These are phyloP conservation scores for Plasmodium relictum DNA, from an alignment of 169 alveolate species.

Conservation along the genomic window DNA sequence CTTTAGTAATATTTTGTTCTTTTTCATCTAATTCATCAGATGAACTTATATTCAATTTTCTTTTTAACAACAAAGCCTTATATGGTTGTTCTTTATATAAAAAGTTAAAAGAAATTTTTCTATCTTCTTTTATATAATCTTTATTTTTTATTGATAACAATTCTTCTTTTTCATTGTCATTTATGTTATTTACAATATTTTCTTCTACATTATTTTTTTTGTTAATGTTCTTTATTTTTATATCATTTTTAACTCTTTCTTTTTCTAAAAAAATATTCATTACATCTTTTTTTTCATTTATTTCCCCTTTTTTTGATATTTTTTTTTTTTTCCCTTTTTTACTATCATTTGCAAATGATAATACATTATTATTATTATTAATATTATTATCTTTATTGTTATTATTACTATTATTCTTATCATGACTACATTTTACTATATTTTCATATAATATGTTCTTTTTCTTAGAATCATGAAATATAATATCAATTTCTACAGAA, in stretches of 20 bases:
- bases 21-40: conserved; percentile 11
- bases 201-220: neutral
- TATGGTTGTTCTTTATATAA: conserved; percentile 58
- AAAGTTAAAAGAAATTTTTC: conserved; percentile 20
- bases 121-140: conserved; percentile 39
- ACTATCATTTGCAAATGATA: neutral
- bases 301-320: neutral
- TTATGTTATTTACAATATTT: neutral
- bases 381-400: neutral
- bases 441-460: neutral
- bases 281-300: neutral
- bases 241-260: neutral
- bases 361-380: neutral
- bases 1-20: neutral
- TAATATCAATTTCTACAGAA: conserved; percentile 41
- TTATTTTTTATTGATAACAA: neutral
- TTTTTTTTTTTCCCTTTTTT: neutral
- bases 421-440: neutral
- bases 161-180: neutral
- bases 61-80: conserved; percentile 40
- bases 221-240: neutral
- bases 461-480: neutral
- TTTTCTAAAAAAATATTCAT: neutral
- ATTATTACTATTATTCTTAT: neutral
- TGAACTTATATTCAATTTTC: conserved; percentile 1